Conservation (phyloP, 202 grass and related monocot genomes). For the Panicum hallii region DNA sequence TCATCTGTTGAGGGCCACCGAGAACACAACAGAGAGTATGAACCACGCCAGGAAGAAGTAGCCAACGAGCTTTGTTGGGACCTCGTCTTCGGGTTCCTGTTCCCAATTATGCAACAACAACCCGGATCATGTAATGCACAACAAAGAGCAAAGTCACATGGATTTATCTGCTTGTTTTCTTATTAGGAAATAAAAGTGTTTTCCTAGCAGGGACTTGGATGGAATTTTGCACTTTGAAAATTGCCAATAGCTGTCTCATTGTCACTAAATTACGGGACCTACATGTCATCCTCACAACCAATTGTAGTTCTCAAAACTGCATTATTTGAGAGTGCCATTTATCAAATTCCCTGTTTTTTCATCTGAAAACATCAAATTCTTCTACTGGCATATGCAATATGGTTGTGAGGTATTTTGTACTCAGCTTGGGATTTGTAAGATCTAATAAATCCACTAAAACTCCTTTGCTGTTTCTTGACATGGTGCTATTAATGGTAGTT, state of each 20-base stretch:
- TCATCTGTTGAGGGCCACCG: conserved; percentile 81
- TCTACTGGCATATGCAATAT: background rate
- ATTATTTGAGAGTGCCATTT: background rate
- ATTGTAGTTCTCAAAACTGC: background rate
- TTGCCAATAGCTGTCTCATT: background rate
- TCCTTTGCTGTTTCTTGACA: background rate
- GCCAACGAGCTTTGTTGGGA: conserved; percentile 79
- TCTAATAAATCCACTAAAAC: background rate
- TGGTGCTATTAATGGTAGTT: background rate
- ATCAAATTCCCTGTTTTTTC: background rate
- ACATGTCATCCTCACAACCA: background rate
- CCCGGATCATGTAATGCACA: conserved; percentile 3
- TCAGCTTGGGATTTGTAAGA: background rate
- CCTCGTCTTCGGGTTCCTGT: conserved; percentile 89
- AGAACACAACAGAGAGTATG: conserved; percentile 64
- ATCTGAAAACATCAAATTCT: background rate
- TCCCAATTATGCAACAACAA: conserved; percentile 31
- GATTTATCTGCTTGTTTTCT: background rate
- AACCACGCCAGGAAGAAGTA: conserved; percentile 79
- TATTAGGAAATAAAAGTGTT: background rate
- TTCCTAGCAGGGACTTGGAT: background rate
- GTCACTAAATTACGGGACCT: background rate
- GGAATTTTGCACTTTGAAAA: background rate
- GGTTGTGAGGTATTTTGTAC: background rate
- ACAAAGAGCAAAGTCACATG: background rate